Base-by-base conservation (phyloP, 2,329 filamentous ascomycete genomes). In the Neoascochyta sp. region DNA sequence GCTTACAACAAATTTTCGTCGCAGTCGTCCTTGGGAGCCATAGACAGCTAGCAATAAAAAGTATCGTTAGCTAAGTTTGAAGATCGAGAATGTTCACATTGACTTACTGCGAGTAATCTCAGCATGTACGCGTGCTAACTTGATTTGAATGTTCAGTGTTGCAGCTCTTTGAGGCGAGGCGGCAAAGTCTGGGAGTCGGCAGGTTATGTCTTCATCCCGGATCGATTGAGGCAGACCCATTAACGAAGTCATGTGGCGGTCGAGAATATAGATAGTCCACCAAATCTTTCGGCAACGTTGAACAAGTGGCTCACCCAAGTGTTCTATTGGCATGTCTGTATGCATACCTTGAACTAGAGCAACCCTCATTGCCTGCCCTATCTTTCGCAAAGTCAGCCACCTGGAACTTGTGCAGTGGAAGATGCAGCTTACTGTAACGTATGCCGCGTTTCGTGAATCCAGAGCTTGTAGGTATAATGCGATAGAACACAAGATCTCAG, bases 231-330 rank as follows among this genome's bases (percentile, higher is more conserved):
- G 73, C 0, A 74, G 39, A 0, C 73, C 73, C 67, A 75, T 73
- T 3, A 75, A 39, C 0, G 70, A 71, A 1, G 70, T 71, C 64
- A 75, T 73, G 40, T 75, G 66, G 3, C 72, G 63, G 30, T 76
- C 73, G 1, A 76, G 50, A 2, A 75, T 60, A 22, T 73, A 75
- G 0, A 74, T 61, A 0, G 73, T 75, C 71, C 72, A 76, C 71
- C 71, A 76, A 7, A 72, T 60, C 18, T 65, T 66, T 1, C 70
- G 67, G 29, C 66, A 70, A 28, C 73, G 52, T 36, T 75, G 63
- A 0, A 71, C 65, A 1, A 63, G 43, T 0, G 45, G 36, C 1
- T 66, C 62, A 1, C 66, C 65, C 0, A 74, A 39, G 13, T 68
- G 57, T 2, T 62, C 52, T 0, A 57, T 54, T 0, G 64, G 66